These are phyloP conservation scores for Yamadazyma trypodendri DNA, from an alignment of 1,139 yeast species.

Conservation along the genomic window DNA sequence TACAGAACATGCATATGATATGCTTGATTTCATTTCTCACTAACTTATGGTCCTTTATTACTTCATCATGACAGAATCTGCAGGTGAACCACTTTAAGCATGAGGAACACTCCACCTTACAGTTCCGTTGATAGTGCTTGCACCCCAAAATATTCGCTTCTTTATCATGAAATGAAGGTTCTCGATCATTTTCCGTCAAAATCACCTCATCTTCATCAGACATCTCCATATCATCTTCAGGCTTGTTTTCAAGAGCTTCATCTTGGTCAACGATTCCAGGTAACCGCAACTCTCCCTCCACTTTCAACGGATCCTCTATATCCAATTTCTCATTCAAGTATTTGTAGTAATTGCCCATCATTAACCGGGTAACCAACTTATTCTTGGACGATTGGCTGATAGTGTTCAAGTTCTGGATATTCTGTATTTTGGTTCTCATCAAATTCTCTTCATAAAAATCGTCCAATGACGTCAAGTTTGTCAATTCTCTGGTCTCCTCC, in stretches of 20 bases:
- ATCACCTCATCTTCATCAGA: conserved; percentile 32
- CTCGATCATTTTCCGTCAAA: conserved; percentile 48
- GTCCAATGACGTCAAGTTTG: conserved; percentile 38
- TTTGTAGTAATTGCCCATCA: conserved; percentile 71
- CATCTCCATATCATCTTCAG: conserved; percentile 2
- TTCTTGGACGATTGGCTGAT: conserved; percentile 57
- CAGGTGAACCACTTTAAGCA: conserved; percentile 80
- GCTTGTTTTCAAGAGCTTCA: conserved; percentile 3
- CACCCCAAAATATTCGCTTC: conserved; percentile 60
- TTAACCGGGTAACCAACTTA: conserved; percentile 64
- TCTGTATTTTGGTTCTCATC: conserved; percentile 56
- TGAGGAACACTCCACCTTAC: conserved; percentile 77
- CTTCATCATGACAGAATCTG: conserved; percentile 81
- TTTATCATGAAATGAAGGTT: conserved; percentile 49
- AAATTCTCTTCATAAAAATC: conserved; percentile 53
- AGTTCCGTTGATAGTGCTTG: conserved; percentile 76
- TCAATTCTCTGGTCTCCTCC: conserved; percentile 37
- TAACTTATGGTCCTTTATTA: conserved; percentile 54
- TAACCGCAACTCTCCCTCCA: conserved; percentile 8
- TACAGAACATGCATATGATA: conserved; percentile 79
- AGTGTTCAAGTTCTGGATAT: conserved; percentile 47
- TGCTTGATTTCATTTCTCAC: conserved; percentile 63
- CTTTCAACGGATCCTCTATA: conserved; percentile 11
- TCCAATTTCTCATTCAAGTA: conserved; percentile 35
- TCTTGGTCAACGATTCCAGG: conserved; percentile 16